Conservation (phyloP, 169 alveolate species). For the Plasmodium fragile region DNA sequence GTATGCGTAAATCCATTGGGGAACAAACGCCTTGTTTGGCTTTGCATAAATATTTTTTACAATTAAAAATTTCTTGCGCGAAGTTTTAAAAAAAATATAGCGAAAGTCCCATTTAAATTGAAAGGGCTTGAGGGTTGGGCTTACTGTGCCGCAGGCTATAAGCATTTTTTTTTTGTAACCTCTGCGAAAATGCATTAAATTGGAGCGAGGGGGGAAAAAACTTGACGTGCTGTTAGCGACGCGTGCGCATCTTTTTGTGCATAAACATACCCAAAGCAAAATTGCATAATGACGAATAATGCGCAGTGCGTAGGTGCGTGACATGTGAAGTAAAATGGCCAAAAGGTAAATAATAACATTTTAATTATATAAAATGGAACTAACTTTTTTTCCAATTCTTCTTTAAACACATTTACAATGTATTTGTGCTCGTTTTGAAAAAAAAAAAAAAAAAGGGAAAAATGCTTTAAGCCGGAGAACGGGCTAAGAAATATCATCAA, state of each 20-base stretch:
- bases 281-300: not conserved
- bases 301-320: not conserved
- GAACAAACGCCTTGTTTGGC: not conserved
- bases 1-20: not conserved
- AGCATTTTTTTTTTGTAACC: not conserved
- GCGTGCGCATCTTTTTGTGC: not conserved
- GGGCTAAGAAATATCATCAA: not conserved
- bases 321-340: not conserved
- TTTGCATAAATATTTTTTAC: not conserved
- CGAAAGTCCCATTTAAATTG: not conserved
- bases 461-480: not conserved
- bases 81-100: not conserved
- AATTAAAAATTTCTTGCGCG: slow-evolving; percentile 1
- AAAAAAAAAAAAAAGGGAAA: not conserved
- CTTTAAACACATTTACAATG: not conserved
- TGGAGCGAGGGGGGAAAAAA: not conserved
- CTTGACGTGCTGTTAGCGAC: not conserved
- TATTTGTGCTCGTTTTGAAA: not conserved
- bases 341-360: not conserved
- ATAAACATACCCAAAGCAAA: not conserved
- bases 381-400: not conserved
- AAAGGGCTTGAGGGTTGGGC: not conserved
- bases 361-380: not conserved
- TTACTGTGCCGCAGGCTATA: not conserved
- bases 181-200: not conserved